Conservation (phyloP, 805 yeast species). For the Priceomyces haplophilus region DNA sequence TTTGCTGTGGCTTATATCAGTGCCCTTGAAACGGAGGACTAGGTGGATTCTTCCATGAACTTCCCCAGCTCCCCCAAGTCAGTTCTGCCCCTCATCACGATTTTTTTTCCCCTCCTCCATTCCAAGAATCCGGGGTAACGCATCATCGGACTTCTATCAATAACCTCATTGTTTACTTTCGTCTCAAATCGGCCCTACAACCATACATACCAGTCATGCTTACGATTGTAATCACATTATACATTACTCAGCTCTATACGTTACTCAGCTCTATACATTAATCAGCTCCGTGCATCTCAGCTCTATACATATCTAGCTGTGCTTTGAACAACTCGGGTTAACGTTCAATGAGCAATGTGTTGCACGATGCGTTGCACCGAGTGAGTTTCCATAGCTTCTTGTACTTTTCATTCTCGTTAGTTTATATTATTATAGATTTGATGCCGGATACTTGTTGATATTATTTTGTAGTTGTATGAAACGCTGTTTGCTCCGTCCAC, state of each 20-base stretch:
- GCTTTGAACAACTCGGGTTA: no score
- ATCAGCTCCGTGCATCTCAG: no score
- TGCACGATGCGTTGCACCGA: no score
- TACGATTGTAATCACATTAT: background rate
- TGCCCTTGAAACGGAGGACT: no score
- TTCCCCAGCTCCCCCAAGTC: no score
- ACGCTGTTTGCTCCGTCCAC: constrained; percentile 16
- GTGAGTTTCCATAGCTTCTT: no score
- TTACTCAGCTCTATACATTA: background rate
- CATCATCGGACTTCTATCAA: background rate
- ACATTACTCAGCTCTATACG: no score
- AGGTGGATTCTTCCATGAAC: no score
- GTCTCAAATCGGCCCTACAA: background rate
- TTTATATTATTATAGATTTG: constrained; percentile 24
- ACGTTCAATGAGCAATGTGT: no score
- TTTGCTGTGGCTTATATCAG: no score
- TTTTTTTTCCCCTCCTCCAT: background rate
- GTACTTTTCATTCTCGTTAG: constrained; percentile 5
- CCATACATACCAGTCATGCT: background rate
- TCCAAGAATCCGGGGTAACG: background rate
- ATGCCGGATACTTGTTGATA: constrained; percentile 17
- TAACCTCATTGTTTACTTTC: background rate
- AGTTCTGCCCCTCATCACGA: background rate
- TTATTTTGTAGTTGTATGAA: constrained; percentile 15
- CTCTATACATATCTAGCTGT: background rate